Evolutionary conservation across 2,329 filamentous ascomycete species (phyloP).

Genomic region (Monilinia fructicola): DNA sequence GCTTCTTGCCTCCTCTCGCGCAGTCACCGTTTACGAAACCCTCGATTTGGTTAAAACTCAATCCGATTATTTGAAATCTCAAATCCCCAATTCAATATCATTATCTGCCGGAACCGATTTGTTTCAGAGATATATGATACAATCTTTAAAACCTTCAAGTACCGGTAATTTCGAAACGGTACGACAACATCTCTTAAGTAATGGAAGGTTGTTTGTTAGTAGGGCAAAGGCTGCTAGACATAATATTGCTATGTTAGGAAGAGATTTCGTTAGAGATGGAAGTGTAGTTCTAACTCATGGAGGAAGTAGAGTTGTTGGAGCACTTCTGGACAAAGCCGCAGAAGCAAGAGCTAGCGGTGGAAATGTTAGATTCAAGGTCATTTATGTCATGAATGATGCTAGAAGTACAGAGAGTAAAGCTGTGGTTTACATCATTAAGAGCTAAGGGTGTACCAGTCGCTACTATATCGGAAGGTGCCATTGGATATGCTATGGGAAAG

Average conservation of each 20-base stretch:
- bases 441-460: conserved; percentile 78
- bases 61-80: conserved; percentile 72
- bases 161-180: conserved; percentile 76
- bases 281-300: conserved; percentile 87
- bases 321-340: conserved; percentile 71
- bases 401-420: conserved; percentile 62
- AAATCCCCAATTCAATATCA: conserved; percentile 84
- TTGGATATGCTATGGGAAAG: conserved; percentile 75
- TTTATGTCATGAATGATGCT: conserved; percentile 68
- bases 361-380: conserved; percentile 72
- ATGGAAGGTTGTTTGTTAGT: conserved; percentile 82
- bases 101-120: conserved; percentile 92
- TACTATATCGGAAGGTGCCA: conserved; percentile 71
- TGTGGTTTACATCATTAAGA: conserved; percentile 72
- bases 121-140: conserved; percentile 90
- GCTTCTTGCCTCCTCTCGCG: conserved; percentile 74
- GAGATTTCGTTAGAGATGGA: conserved; percentile 75
- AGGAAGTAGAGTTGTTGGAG: conserved; percentile 79
- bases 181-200: conserved; percentile 77
- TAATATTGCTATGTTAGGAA: conserved; percentile 77
- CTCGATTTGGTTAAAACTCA: conserved; percentile 79
- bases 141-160: conserved; percentile 55
- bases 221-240: conserved; percentile 82
- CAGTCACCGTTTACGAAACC: conserved; percentile 90
- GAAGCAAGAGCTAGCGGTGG: conserved; percentile 56